phyloP scores from a whole-genome alignment of 73 alveolate species.

The Tetrahymena elliotti region DNA sequence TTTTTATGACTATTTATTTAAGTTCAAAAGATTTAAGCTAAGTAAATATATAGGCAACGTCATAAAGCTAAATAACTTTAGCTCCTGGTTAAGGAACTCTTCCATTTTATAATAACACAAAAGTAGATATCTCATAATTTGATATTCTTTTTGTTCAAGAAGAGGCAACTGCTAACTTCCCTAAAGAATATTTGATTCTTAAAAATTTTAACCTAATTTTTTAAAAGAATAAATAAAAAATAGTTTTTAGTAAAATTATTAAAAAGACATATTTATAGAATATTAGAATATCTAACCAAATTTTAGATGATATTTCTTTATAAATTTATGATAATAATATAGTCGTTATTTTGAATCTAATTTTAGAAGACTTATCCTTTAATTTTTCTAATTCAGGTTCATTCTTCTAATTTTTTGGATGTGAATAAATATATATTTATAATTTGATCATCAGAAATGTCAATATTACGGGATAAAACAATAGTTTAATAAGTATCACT shows the following conservation, averaged over 20 bases:
- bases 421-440: background rate
- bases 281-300: background rate
- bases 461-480: background rate
- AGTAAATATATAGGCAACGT: background rate
- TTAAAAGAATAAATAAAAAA: background rate
- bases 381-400: background rate
- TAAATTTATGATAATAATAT: background rate
- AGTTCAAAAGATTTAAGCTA: too few relatives aligned
- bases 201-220: background rate
- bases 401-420: background rate
- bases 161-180: background rate
- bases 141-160: background rate
- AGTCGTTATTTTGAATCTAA: background rate
- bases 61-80: background rate
- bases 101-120: background rate
- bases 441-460: background rate
- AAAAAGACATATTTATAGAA: background rate
- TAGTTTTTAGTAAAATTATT: background rate
- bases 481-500: background rate
- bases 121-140: background rate
- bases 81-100: background rate
- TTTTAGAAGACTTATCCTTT: background rate
- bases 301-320: background rate
- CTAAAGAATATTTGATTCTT: background rate
- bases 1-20: background rate